Conservation (phyloP, 495 filamentous ascomycete genomes). For the Penicillium pancosmium region DNA sequence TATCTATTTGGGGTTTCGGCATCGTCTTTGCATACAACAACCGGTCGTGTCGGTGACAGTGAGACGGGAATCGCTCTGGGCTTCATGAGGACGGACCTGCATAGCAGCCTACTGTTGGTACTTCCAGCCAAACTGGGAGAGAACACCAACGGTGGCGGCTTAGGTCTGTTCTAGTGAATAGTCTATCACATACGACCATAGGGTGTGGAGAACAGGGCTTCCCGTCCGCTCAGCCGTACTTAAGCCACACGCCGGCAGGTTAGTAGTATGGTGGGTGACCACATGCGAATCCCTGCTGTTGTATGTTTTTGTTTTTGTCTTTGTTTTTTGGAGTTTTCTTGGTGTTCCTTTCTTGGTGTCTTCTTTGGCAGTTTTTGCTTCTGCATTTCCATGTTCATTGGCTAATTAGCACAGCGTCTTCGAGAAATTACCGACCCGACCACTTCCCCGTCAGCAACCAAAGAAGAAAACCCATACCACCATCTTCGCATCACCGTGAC, state of each 20-base stretch:
- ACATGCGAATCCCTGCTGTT: constrained; percentile 54
- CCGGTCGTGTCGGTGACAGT: constrained; percentile 5
- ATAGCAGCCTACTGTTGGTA: neutral
- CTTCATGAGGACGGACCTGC: neutral
- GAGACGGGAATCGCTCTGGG: constrained; percentile 9
- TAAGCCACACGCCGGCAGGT: constrained; percentile 53
- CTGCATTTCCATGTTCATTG: neutral
- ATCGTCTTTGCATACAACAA: neutral
- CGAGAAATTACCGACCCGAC: constrained; percentile 55
- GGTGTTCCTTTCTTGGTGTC: constrained; percentile 35
- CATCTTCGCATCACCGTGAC: constrained; percentile 89
- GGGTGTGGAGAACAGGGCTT: constrained; percentile 56
- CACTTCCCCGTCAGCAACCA: constrained; percentile 46
- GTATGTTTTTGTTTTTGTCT: constrained; percentile 42
- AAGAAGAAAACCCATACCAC: constrained; percentile 78
- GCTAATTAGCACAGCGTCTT: constrained; percentile 60
- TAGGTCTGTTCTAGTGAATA: constrained; percentile 12
- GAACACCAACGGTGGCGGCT: constrained; percentile 5
- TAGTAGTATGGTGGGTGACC: constrained; percentile 56
- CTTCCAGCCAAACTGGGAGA: neutral
- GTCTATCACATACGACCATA: constrained; percentile 48
- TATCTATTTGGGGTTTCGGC: constrained; percentile 6
- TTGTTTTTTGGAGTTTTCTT: neutral
- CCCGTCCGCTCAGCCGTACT: constrained; percentile 54
- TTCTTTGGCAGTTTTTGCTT: constrained; percentile 9